Conservation (phyloP, 2,329 filamentous ascomycete genomes). For the Amylocarpus encephaloides region DNA sequence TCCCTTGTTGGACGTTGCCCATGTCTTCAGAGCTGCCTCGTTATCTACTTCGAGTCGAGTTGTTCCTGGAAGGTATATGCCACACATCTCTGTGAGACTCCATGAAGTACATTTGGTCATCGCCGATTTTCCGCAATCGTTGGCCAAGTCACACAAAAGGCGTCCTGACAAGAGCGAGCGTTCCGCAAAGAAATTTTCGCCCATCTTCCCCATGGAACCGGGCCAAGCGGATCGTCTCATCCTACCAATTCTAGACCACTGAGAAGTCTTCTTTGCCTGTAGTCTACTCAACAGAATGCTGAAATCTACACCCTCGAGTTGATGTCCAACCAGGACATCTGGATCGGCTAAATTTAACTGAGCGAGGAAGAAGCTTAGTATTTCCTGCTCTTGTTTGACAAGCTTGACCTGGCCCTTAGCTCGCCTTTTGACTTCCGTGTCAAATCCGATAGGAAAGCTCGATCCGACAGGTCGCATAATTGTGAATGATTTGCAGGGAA, state of each 20-base stretch:
- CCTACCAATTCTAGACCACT: conserved; percentile 90
- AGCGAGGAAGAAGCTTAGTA: conserved; percentile 83
- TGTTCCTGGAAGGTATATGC: conserved; percentile 67
- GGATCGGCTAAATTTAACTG: conserved; percentile 84
- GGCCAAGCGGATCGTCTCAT: conserved; percentile 83
- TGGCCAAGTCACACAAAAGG: conserved; percentile 86
- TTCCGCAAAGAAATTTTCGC: conserved; percentile 88
- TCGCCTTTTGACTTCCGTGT: conserved; percentile 62
- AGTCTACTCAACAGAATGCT: conserved; percentile 82
- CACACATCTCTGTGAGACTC: conserved; percentile 97
- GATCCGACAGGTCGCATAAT: conserved; percentile 74
- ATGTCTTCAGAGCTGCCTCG: conserved; percentile 77
- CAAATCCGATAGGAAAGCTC: conserved; percentile 81
- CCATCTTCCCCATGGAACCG: conserved; percentile 73
- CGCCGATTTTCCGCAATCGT: conserved; percentile 92
- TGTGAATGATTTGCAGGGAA: conserved; percentile 87
- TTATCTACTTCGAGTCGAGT: conserved; percentile 77
- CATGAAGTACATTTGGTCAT: conserved; percentile 98
- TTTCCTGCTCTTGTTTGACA: conserved; percentile 75
- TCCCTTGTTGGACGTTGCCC: conserved; percentile 76
- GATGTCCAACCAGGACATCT: conserved; percentile 88
- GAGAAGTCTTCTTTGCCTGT: conserved; percentile 82
- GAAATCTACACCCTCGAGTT: conserved; percentile 96
- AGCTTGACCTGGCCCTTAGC: conserved; percentile 72
- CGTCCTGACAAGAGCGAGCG: conserved; percentile 83